A percentile compares a stretch with the other conserved stretches of the same genome.
Conservation (phyloP, 139 green algal genomes). For the Choricystis sp. region DNA sequence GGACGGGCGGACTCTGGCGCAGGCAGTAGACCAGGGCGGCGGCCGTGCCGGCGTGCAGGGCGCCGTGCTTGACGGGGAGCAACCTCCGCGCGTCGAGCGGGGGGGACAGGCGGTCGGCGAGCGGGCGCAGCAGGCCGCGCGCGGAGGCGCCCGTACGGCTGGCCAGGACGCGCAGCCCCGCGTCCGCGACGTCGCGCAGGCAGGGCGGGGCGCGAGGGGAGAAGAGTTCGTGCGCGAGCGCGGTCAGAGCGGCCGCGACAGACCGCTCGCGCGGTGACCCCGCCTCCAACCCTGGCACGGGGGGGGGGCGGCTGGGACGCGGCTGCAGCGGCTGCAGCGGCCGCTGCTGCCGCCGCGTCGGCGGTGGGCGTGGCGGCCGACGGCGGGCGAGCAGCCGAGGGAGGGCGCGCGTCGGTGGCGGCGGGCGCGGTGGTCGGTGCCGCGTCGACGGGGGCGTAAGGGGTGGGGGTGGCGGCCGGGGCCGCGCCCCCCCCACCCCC, state of each 20-base stretch:
- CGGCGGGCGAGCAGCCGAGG: neutral
- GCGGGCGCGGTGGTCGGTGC: too few species aligned
- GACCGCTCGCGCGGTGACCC: neutral
- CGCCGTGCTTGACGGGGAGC: constrained; percentile 31
- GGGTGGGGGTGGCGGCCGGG: too few species aligned
- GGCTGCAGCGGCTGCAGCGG: too few species aligned
- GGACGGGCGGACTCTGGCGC: constrained; percentile 19
- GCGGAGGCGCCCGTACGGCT: neutral
- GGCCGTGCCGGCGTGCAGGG: constrained; percentile 28
- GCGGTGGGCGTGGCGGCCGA: neutral
- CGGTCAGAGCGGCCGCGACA: constrained; percentile 4
- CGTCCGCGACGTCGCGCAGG: constrained; percentile 17
- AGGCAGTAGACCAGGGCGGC: constrained; percentile 30
- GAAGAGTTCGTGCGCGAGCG: constrained; percentile 19
- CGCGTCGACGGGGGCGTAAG: too few species aligned
- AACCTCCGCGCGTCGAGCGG: constrained; percentile 28
- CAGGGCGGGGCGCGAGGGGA: constrained; percentile 11
- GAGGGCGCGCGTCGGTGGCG: too few species aligned
- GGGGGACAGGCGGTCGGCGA: constrained; percentile 16
- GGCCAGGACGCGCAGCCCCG: constrained; percentile 6
- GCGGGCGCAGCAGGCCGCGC: constrained; percentile 11
- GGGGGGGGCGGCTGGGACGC: neutral
- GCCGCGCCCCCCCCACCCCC: too few species aligned
- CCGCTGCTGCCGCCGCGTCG: too few species aligned
- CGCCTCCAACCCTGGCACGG: neutral